Evolutionary conservation across 306 rosid genomes (phyloP), one percentile per base, ranked within the genome.

Genomic region (Vigna trinervia): DNA sequence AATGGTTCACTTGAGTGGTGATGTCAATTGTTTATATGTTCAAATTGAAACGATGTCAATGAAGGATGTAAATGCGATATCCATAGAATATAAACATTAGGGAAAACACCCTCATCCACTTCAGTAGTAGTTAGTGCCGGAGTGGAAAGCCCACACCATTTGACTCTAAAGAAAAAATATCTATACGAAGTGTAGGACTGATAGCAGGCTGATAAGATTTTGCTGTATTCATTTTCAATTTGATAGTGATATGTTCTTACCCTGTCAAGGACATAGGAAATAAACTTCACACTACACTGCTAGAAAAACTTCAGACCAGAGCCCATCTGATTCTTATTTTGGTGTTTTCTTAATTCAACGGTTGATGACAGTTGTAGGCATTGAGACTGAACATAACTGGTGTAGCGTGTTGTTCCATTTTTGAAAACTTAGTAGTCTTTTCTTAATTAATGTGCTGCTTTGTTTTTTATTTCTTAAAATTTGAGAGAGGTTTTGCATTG

Each of bases 351-450:
- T 46, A 58, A 41, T 48, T 54, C 58, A 64, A 62, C 52, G 48
- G 51, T 43, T 61, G 54, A 62, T 23, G 63, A 19, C 28, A 7
- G 50, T 63, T 9, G 22, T 58, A 8, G 41, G 51, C 60, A 23
- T 77, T 17, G 23, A 71, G 38, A 71, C 30, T 45, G n/a, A 56
- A 50, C 5, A 19, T 65, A 26, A 68, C 30, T 64, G 22, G 69
- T 51, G 64, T 64, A 52, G 51, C 12, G 41, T 12, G n/a, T 39
- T 26, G 53, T 36, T 43, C 12, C 28, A 53, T 71, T 62, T 62
- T 53, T 74, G 75, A 52, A 85, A 74, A 72, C 39, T 23, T 14
- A 22, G 53, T 69, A 30, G 59, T 69, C 70, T 51, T 78, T 12
- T 67, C 66, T 20, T 38, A 22, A 38, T n/a, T 6, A 36, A 51